Evolutionary conservation across 441 rosid species (phyloP), one percentile per base, ranked within the genome.

Genomic region (Macaranga tanarius): DNA sequence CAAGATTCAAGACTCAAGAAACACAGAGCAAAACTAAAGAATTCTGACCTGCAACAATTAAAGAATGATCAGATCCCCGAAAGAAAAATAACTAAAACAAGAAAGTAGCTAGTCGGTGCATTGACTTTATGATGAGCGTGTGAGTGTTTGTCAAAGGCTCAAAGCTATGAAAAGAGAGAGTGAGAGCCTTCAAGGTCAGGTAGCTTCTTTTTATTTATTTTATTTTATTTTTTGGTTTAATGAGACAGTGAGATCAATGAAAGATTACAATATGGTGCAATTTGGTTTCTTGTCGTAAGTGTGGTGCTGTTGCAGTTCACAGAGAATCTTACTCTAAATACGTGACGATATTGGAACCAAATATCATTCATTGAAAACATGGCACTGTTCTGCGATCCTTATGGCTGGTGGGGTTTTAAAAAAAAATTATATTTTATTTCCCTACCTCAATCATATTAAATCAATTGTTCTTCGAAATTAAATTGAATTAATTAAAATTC

Each of bases 31-130:
- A 15, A 17, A 44, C 19, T n/a, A 15, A 40, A 69, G 26, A 70
- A 47, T 56, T 62, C 70, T 74, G 40, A 81, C 86, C 84, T 31
- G 69, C 40, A 62, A 58, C 15, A 10, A 7, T 17, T 40, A 65
- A 59, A 47, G 76, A 72, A 22, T 55, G 26, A 55, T 67, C 81
- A 79, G 89, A 84, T 88, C 89, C 85, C 79, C 51, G n/a, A n/a
- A 16, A 8, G 17, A 47, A 47, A 47, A 47, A 47, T 8, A 11
- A 7, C 10, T 8, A 65, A 61, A 51, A 13, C 28, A 65, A 72
- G 50, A 68, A 48, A 10, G 2, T 31, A 40, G 74, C 38, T 72
- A 74, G 83, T 81, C 71, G 83, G 85, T 85, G 84, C 83, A 82
- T 83, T 82, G 87, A 79, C 85, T 80, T 80, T 73, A 64, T 16